phyloP scores from a whole-genome alignment of 441 rosid species.

The Metrosideros polymorpha region DNA sequence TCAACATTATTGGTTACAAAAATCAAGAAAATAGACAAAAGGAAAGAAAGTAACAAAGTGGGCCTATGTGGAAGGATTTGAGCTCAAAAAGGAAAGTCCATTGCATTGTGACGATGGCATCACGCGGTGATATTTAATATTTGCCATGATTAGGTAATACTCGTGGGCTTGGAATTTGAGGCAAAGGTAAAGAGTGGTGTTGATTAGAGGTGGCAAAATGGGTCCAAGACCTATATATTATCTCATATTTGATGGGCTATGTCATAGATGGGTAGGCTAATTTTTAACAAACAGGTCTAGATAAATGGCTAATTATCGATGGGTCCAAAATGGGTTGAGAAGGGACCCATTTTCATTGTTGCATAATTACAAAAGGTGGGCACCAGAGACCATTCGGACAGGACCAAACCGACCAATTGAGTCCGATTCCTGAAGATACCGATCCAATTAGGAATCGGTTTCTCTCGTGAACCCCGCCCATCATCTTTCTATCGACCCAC shows the following conservation, averaged over 20 bases:
- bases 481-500: no score
- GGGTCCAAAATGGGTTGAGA: neutral
- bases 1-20: neutral
- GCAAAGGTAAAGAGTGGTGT: no score
- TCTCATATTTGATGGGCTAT: neutral
- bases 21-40: neutral
- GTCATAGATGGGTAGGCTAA: neutral
- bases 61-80: neutral
- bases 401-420: no score
- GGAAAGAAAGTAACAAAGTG: neutral
- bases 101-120: no score
- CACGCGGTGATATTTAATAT: no score
- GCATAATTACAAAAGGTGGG: constrained; percentile 9
- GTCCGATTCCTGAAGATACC: no score
- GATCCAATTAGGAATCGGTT: no score
- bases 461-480: no score
- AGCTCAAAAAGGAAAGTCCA: neutral
- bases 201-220: neutral
- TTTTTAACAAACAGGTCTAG: neutral
- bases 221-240: no score
- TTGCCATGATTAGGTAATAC: no score
- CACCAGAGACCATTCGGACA: no score
- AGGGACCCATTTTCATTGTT: neutral
- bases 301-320: neutral
- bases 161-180: no score